These are phyloP conservation scores for Sordariomycetes sp. DNA, from an alignment of 2,329 filamentous ascomycete species.

Conservation along the genomic window DNA sequence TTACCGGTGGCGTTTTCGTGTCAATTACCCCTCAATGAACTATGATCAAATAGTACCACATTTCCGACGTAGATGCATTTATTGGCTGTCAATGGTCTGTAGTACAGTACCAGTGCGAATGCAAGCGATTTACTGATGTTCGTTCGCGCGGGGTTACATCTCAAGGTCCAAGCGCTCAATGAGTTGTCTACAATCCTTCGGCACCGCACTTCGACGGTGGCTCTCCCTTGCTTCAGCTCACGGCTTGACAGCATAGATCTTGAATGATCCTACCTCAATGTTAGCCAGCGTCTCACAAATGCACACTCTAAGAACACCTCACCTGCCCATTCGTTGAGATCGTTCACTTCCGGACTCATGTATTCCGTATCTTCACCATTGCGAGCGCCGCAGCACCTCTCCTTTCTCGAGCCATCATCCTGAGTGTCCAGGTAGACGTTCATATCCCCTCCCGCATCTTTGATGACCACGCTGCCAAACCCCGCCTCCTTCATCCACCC, in stretches of 20 bases:
- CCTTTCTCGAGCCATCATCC: conserved; percentile 13
- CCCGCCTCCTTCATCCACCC: conserved; percentile 38
- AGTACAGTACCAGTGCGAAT: too few relatives aligned
- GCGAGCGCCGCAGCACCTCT: conserved; percentile 4
- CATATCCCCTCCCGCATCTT: conserved; percentile 35
- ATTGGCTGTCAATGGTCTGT: too few relatives aligned
- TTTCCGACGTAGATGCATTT: too few relatives aligned
- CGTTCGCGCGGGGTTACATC: too few relatives aligned
- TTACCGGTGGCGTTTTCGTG: too few relatives aligned
- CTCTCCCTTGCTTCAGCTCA: too few relatives aligned
- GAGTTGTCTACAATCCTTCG: too few relatives aligned
- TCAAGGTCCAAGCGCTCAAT: too few relatives aligned
- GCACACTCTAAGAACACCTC: conserved; percentile 12
- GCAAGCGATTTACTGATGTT: too few relatives aligned
- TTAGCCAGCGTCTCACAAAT: background rate
- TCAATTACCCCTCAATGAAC: too few relatives aligned
- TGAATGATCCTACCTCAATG: conserved; percentile 30
- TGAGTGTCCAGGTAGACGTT: conserved; percentile 32
- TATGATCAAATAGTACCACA: too few relatives aligned
- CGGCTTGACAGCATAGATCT: conserved; percentile 40
- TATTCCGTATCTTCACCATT: background rate
- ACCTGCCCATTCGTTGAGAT: conserved; percentile 44
- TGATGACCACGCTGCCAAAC: conserved; percentile 34
- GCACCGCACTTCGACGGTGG: too few relatives aligned
- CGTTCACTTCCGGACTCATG: conserved; percentile 15